Conservation (phyloP, 1,139 yeast species). For the Eremothecium sinecaudum region DNA sequence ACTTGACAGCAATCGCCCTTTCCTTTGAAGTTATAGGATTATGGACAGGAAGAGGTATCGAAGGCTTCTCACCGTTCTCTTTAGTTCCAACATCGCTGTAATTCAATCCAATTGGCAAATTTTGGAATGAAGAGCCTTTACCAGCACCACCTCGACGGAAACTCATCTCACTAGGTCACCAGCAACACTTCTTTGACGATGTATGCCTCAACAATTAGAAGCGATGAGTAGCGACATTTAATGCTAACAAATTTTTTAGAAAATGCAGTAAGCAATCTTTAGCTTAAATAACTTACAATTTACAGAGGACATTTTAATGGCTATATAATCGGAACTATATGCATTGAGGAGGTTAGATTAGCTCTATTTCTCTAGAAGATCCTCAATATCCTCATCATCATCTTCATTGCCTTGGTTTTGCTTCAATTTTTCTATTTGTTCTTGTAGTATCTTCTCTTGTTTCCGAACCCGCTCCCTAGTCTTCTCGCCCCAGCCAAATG, state of each 20-base stretch:
- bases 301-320: no score
- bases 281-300: no score
- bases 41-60: slow-evolving; percentile 55
- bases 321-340: no score
- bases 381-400: slow-evolving; percentile 56
- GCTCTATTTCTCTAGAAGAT: slow-evolving; percentile 53
- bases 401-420: slow-evolving; percentile 37
- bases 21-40: slow-evolving; percentile 51
- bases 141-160: slow-evolving; percentile 34
- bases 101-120: slow-evolving; percentile 61
- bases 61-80: slow-evolving; percentile 24
- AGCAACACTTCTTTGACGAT: neutral
- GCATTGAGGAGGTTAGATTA: no score
- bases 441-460: slow-evolving; percentile 46
- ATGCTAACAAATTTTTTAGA: no score
- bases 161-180: slow-evolving; percentile 34
- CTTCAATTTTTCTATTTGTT: slow-evolving; percentile 38
- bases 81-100: slow-evolving; percentile 43
- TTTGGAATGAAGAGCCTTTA: slow-evolving; percentile 26
- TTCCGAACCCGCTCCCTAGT: slow-evolving; percentile 51
- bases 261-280: no score
- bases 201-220: no score
- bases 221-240: no score
- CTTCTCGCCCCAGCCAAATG: slow-evolving; percentile 73
- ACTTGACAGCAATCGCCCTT: slow-evolving; percentile 52